Percentiles rank a stretch among this genome's conserved stretches.
phyloP scores from a whole-genome alignment of 1,139 yeast species.

The Arxiozyma slooffiae region DNA sequence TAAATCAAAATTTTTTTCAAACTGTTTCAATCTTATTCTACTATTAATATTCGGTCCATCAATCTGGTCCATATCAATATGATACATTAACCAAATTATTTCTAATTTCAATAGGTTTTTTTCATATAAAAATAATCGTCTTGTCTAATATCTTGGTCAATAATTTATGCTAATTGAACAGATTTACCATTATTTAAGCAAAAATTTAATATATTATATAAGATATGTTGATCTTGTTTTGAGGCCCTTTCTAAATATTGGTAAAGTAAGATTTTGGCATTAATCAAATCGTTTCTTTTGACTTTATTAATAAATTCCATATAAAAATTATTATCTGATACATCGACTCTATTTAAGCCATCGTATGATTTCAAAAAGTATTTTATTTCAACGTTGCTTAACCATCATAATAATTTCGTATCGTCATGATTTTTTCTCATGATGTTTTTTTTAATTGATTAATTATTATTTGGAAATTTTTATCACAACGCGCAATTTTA shows the following conservation, averaged over 20 bases:
- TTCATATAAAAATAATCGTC: background rate
- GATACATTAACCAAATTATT: conserved; percentile 18
- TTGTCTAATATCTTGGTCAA: conserved; percentile 10
- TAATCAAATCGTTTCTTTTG: background rate
- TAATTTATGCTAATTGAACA: conserved; percentile 11
- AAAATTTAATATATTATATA: conserved; percentile 15
- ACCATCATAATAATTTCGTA: conserved; percentile 3
- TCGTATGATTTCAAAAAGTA: background rate
- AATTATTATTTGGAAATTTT: background rate
- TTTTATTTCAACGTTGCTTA: background rate
- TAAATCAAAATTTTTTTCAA: conserved; percentile 2
- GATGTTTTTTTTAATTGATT: background rate
- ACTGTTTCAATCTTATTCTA: background rate
- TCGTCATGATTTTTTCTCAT: background rate
- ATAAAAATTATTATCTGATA: background rate
- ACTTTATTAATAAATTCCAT: background rate
- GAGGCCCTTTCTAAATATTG: background rate
- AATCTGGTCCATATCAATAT: conserved; percentile 6
- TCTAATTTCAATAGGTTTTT: conserved; percentile 16
- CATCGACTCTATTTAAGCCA: background rate
- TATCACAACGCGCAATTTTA: conserved; percentile 1
- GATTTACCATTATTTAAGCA: conserved; percentile 11
- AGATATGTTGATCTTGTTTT: conserved; percentile 17
- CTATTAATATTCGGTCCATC: background rate
- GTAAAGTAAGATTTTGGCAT: background rate